Evolutionary conservation across 2,329 filamentous ascomycete species (phyloP), one percentile per base, ranked within the genome.

Genomic region (Didymella lethalis): DNA sequence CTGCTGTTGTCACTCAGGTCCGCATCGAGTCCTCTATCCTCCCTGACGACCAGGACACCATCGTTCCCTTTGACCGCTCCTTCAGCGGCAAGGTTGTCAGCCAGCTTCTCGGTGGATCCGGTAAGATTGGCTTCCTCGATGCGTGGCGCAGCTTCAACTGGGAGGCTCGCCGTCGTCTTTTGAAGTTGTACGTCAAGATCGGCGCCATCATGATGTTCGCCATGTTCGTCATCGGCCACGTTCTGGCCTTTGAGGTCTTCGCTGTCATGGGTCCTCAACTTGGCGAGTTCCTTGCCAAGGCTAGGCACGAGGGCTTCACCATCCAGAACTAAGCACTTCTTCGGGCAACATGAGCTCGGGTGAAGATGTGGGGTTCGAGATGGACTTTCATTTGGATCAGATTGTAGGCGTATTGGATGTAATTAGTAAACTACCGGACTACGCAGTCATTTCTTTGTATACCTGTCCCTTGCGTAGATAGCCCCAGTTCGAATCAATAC

Each of bases 21-120:
- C 92, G 94, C 63, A 88, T 97, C 34, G 92, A 96, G 75, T 93
- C 93, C 7, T 94, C 91, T 48, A 87, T 97, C 67, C 86, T 98
- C 2, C 86, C 92, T 0, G 89, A 92, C 59, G 88, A 91, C 18
- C 85, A 93, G 65, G 90, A 96, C 79, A 88, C 91, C 26, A 90
- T 97, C 64, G 88, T 98, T 34, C 89, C 92, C 31, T 97, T 98
- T 70, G 94, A 98, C 82, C 90, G 93, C 64, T 89, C 89, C 29
- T 96, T 96, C 71, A 86, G 85, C 63, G 91, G 91, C 67, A 90
- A 88, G 73, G 86, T 94, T 28, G 86, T 89, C 64, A 88, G 91
- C n/a, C 85, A 86, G 59, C 84, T 92, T 48, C 81, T 92, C n/a
- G 88, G 87, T 59, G 91, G 90, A 54, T 85, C 83, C 63, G 90